Evolutionary conservation across 2,329 filamentous ascomycete species (phyloP).

Genomic region (Phialophora verrucosa): DNA sequence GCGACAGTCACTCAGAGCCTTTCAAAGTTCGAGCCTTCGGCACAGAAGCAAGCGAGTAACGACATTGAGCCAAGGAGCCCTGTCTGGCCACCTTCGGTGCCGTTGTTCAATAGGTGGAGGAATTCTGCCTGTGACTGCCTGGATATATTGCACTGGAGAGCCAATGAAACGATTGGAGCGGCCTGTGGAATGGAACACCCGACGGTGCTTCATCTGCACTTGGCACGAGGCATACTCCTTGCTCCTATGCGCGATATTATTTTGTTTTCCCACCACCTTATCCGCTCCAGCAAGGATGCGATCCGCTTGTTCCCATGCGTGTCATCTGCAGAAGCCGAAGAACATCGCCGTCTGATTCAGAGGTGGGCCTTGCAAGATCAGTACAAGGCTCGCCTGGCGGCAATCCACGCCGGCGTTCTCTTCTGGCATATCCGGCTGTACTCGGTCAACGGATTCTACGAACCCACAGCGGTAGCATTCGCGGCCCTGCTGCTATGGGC

Average conservation of each 20-base stretch:
- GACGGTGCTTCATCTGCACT: slow-evolving; percentile 61
- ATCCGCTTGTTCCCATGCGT: slow-evolving; percentile 40
- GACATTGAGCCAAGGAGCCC: too few species aligned
- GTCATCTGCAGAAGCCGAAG: slow-evolving; percentile 43
- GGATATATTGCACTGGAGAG: slow-evolving; percentile 65
- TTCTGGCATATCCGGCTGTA: slow-evolving; percentile 61
- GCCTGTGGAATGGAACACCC: slow-evolving; percentile 59
- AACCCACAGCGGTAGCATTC: slow-evolving; percentile 53
- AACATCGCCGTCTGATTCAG: slow-evolving; percentile 46
- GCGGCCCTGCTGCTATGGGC: slow-evolving; percentile 57
- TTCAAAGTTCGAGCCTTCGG: too few species aligned
- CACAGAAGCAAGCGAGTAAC: too few species aligned
- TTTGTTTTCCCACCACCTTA: slow-evolving; percentile 49
- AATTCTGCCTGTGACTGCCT: slow-evolving; percentile 53
- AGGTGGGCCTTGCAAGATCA: slow-evolving; percentile 59
- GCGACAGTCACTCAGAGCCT: too few species aligned
- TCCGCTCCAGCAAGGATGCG: slow-evolving; percentile 23
- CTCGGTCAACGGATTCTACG: slow-evolving; percentile 55
- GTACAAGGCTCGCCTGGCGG: slow-evolving; percentile 61
- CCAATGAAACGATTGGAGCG: slow-evolving; percentile 58
- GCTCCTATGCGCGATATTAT: slow-evolving; percentile 55
- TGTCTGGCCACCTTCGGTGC: slow-evolving; percentile 41
- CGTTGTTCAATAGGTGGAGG: slow-evolving; percentile 53
- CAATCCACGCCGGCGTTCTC: slow-evolving; percentile 59
- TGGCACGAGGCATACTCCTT: slow-evolving; percentile 59